Evolutionary conservation across 768 basidiomycete species (phyloP).

Genomic region (Strobilomyces dryophilus): DNA sequence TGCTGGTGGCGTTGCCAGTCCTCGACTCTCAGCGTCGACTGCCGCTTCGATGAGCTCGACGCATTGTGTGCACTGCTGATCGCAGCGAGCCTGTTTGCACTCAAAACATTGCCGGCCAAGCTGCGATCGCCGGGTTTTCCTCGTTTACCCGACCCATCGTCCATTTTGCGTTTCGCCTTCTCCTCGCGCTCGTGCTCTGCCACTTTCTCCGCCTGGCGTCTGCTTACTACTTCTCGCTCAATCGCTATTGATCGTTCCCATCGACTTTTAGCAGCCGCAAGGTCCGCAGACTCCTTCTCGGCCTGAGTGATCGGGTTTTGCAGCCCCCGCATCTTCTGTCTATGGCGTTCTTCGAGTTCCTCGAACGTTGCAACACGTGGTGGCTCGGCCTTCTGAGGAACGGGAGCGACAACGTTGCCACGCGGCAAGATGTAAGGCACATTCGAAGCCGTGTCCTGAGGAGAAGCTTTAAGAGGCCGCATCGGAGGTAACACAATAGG

Average conservation of each 20-base stretch:
- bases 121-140: constrained; percentile 36
- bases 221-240: constrained; percentile 72
- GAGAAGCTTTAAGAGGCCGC: constrained; percentile 32
- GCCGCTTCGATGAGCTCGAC: constrained; percentile 50
- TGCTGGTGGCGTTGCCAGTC: constrained; percentile 80
- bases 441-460: constrained; percentile 33
- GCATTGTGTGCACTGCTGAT: constrained; percentile 28
- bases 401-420: constrained; percentile 34
- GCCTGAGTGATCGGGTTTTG: constrained; percentile 83
- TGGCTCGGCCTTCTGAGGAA: constrained; percentile 46
- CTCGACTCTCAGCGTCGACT: constrained; percentile 78
- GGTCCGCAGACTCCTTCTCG: constrained; percentile 69
- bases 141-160: constrained; percentile 38
- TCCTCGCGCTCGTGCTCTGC: constrained; percentile 46
- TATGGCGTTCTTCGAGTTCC: constrained; percentile 81
- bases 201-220: constrained; percentile 69
- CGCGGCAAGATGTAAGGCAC: constrained; percentile 45
- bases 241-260: constrained; percentile 77
- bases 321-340: constrained; percentile 76
- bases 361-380: constrained; percentile 76
- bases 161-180: constrained; percentile 42
- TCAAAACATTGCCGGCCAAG: constrained; percentile 36
- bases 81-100: constrained; percentile 55
- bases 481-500: constrained; percentile 31
- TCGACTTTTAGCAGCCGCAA: constrained; percentile 69